Conservation (phyloP, 108 stramenopile genomes). For the Craspedostauros australis region DNA sequence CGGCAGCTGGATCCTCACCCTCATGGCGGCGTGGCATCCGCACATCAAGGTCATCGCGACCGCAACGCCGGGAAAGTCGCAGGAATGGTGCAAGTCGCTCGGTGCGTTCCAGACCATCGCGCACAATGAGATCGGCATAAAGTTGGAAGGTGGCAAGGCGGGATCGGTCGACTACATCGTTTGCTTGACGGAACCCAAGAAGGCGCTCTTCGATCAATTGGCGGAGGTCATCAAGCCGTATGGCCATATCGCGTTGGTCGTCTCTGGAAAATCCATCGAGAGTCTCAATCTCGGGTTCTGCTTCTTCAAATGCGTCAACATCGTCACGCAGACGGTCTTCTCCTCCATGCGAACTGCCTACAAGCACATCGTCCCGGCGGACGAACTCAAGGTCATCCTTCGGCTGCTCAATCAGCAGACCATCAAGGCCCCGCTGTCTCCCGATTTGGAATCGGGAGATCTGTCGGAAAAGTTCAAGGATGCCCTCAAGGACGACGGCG, state of each 20-base stretch:
- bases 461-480: slow-evolving; percentile 21
- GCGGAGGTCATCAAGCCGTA: slow-evolving; percentile 46
- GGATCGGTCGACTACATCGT: slow-evolving; percentile 47
- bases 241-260: slow-evolving; percentile 39
- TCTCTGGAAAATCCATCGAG: slow-evolving; percentile 34
- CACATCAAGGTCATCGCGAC: slow-evolving; percentile 34
- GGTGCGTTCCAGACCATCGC: slow-evolving; percentile 23
- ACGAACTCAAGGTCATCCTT: slow-evolving; percentile 24
- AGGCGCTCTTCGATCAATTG: slow-evolving; percentile 17
- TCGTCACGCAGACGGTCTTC: slow-evolving; percentile 46
- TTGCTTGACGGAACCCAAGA: slow-evolving; percentile 43
- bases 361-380: slow-evolving; percentile 13
- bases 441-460: slow-evolving; percentile 5
- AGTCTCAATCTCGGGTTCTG: slow-evolving; percentile 40
- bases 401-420: slow-evolving; percentile 3
- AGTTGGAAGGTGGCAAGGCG: slow-evolving; percentile 22
- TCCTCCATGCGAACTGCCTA: slow-evolving; percentile 26
- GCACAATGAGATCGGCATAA: slow-evolving; percentile 21
- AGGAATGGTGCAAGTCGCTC: slow-evolving; percentile 27
- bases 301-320: slow-evolving; percentile 48
- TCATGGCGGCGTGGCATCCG: slow-evolving; percentile 31
- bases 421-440: slow-evolving; percentile 27
- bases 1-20: slow-evolving; percentile 32
- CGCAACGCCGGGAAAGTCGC: slow-evolving; percentile 16
- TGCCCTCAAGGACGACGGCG: slow-evolving; percentile 25